Evolutionary conservation across 2,329 filamentous ascomycete genomes (phyloP), one percentile per base, ranked within the genome.

Genomic region (Grosmannia penicillata): DNA sequence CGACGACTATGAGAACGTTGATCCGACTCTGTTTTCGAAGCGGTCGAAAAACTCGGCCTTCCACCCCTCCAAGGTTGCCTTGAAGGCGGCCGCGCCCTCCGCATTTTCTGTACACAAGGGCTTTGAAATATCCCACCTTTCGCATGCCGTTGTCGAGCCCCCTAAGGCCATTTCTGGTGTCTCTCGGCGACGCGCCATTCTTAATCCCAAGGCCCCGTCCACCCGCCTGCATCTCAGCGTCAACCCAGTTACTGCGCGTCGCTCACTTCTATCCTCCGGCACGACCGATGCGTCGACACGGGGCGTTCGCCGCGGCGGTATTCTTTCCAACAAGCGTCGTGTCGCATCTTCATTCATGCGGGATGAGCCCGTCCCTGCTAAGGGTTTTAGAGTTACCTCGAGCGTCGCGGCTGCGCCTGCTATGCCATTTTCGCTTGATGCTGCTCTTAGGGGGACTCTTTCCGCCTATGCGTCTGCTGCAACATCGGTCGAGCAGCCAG

Each of bases 381-480:
- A n/a, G n/a, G n/a, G n/a, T n/a, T n/a, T n/a, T n/a, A n/a, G n/a
- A n/a, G n/a, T n/a, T n/a, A n/a, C n/a, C n/a, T n/a, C n/a, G n/a
- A n/a, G n/a, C n/a, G n/a, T n/a, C n/a, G n/a, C n/a, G n/a, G n/a
- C n/a, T 21, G 63, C 60, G 40, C 60, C 58, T 21, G 55, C 61
- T 24, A 61, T 79, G 4, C 82, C 84, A 1, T 93, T 94, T 59
- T 87, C 81, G 38, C 76, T 94, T 43, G 82, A 91, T 53, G 81
- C 83, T 19, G 87, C 85, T 4, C 72, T 93, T 45, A 82, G 74
- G 54, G 81, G 82, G 36, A 85, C 81, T 22, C 74, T 87, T 38
- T 63, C 78, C 6, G 66, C 66, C 44, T 79, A 78, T 55, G 60
- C 61, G 4, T 60, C 65, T 33, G 68, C 51, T 41, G 47, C 53